Base-by-base conservation (phyloP, 257 asterid genomes). In the Nicotiana attenuata region DNA sequence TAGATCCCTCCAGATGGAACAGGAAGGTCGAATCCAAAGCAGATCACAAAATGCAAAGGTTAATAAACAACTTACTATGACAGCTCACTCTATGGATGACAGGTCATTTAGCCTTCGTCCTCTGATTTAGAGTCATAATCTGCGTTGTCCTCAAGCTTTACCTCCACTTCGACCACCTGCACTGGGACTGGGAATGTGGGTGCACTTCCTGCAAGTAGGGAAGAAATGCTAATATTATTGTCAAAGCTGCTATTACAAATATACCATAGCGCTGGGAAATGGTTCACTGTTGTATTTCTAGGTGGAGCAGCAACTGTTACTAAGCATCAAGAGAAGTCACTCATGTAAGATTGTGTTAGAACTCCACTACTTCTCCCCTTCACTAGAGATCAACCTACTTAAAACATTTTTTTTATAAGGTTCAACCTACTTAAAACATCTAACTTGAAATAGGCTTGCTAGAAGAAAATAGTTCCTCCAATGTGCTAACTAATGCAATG, bases 111-210 rank as follows among this genome's bases (percentile, higher is more conserved):
- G 15, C 84, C 88, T 82, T 84, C 88, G 14, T 82, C 84, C 84
- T 83, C 89, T 19, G 80, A 67, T 17, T 69, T 65, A 76, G 84
- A 63, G 22, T 55, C 84, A 20, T 33, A 53, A 8, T 75, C 84
- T 57, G 77, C 26, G 76, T 67, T 77, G 29, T 81, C 69, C 41
- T 77, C 60, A 71, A 73, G 66, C 83, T 66, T 81, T 80, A 84
- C 82, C 67, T 86, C 85, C 59, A 84, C 86, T 82, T 82, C 89
- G 81, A 80, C 78, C 77, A 76, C 77, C 81, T 83, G 85, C 28
- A 53, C 29, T 22, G 85, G 65, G 4, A 73, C 28, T 11, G 84
- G 88, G 84, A 82, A 69, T 11, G 84, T 28, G 35, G 87, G 86
- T 60, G 83, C 78, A 65, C 67, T 63, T 38, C 88, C 91, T 88